Conservation (phyloP, 805 yeast species). For the Starmerella khaoyaiensis region DNA sequence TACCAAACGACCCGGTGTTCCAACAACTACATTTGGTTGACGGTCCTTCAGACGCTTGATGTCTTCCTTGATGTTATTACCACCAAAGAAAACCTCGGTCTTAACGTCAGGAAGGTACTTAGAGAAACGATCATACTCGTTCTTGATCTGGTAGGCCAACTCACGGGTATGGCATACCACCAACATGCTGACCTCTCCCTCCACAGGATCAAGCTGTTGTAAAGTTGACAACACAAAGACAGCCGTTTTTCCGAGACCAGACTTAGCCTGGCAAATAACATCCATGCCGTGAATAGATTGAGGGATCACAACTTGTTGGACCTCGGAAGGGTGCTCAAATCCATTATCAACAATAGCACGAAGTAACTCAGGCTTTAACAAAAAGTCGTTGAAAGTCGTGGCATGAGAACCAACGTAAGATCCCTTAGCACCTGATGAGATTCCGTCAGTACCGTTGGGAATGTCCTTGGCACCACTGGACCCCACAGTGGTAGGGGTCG, state of each 20-base stretch:
- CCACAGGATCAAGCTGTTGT: constrained; percentile 93
- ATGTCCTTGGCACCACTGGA: constrained; percentile 11
- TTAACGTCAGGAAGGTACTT: constrained; percentile 96
- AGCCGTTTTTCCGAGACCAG: constrained; percentile 99
- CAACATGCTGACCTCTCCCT: constrained; percentile 89
- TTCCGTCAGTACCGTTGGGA: constrained; percentile 6
- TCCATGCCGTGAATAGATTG: constrained; percentile 97
- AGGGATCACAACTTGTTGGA: constrained; percentile 96
- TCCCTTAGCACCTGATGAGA: constrained; percentile 55
- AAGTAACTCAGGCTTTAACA: constrained; percentile 88
- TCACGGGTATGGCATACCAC: constrained; percentile 98
- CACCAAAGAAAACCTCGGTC: constrained; percentile 96
- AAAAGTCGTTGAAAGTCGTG: constrained; percentile 95
- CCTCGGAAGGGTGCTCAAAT: constrained; percentile 99
- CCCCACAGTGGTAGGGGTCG: constrained; percentile 6
- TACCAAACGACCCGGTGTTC: constrained; percentile 95
- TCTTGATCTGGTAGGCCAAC: constrained; percentile 94
- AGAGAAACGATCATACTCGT: constrained; percentile 93
- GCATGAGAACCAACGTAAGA: constrained; percentile 97
- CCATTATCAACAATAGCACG: constrained; percentile 99
- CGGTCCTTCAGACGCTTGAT: constrained; percentile 81
- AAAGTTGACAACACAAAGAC: constrained; percentile 90
- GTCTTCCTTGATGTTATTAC: constrained; percentile 62
- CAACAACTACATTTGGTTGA: constrained; percentile 92
- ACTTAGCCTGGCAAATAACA: constrained; percentile 96